Evolutionary conservation across 2,329 filamentous ascomycete genomes (phyloP), one percentile per base, ranked within the genome.

Genomic region (Coniochaeta sp.): DNA sequence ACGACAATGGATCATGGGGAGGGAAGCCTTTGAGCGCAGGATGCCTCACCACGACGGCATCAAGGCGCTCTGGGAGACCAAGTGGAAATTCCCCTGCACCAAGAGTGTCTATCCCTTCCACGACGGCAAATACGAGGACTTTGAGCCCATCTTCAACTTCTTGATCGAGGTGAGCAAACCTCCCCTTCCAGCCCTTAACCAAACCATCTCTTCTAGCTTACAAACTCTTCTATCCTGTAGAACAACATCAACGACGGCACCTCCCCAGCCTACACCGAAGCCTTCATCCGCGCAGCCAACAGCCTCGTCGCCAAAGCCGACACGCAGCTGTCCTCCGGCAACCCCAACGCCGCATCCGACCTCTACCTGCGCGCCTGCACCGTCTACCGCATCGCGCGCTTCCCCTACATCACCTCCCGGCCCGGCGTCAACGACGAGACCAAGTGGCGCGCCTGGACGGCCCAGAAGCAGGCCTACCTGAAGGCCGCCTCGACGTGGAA

Each of bases 81-180:
- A 90, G 73, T 92, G 89, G 89, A 86, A 86, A 72, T 77, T 81
- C 65, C 86, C 86, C 6, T 85, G 82, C 70, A 72, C 73, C 38
- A 86, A 85, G 73, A 80, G 84, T 60, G 78, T 91, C 9, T 89
- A 90, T 66, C 87, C 87, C 0, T 92, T 92, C 77, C 89, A 91
- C 76, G 89, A 91, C 72, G 84, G 86, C 57, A 76, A 79, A 4
- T 81, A 82, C 61, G 78, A 84, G 61, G 89, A 92, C 72, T 91
- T 92, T 68, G 80, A 83, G 65, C 87, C 87, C 19, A 79, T 92
- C 34, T 89, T 90, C 58, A 70, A 81, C n/a, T 74, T 82, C 60
- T 75, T 92, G 52, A 82, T 88, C 56, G 72, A 80, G 63, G 81
- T 83, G 71, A 58, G 68, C 24, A 16, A 17, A n/a, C n/a, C 57